Percentiles rank a stretch among this genome's conserved stretches.
Evolutionary conservation across 2,329 filamentous ascomycete genomes (phyloP).

Genomic region (Botrytis paeoniae): DNA sequence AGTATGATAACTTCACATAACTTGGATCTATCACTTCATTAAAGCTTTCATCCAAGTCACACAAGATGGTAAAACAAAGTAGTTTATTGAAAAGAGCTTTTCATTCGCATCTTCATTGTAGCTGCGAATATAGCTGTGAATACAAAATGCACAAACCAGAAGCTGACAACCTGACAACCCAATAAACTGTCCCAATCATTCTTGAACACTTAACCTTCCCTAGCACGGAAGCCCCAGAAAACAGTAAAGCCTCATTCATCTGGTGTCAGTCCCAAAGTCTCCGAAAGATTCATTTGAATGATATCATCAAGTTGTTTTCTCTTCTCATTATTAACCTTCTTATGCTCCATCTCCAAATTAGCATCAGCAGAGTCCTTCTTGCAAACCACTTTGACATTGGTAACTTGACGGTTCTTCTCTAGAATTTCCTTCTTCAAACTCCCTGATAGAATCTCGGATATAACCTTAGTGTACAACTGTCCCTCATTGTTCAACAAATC

Average conservation of each 20-base stretch:
- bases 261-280: background rate
- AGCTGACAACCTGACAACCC: no score
- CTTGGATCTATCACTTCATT: no score
- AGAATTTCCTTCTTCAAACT: no score
- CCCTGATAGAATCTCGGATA: background rate
- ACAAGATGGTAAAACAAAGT: background rate
- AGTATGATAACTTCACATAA: background rate
- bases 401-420: background rate
- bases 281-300: background rate
- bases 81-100: background rate
- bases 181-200: background rate
- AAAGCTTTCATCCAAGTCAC: background rate
- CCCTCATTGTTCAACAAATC: background rate
- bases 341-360: background rate
- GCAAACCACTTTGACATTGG: background rate
- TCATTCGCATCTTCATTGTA: background rate
- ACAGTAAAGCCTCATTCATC: background rate
- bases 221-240: background rate
- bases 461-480: background rate
- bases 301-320: background rate
- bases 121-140: background rate
- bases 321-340: background rate
- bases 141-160: background rate
- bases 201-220: background rate
- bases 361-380: background rate